These are phyloP conservation scores for Verticillium isaacii DNA, from an alignment of 2,329 filamentous ascomycete genomes.

Conservation along the genomic window DNA sequence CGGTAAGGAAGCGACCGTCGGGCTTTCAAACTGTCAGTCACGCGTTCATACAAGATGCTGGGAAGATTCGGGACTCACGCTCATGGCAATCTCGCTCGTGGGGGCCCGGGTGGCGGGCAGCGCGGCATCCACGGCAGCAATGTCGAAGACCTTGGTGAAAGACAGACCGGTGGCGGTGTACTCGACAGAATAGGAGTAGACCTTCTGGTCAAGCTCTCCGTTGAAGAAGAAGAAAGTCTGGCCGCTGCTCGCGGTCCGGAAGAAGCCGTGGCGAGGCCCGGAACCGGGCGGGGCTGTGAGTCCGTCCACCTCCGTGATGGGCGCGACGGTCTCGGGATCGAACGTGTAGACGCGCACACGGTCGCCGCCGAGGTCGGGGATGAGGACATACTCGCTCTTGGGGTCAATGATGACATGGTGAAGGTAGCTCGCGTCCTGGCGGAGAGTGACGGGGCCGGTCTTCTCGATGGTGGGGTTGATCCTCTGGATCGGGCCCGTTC, in stretches of 20 bases:
- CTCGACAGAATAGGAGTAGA: conserved; percentile 16
- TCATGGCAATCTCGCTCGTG: conserved; percentile 15
- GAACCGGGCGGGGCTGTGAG: conserved; percentile 11
- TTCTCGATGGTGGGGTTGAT: conserved; percentile 13
- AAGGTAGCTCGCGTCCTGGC: conserved; percentile 11
- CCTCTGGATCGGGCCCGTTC: conserved; percentile 11
- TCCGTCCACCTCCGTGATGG: conserved; percentile 10
- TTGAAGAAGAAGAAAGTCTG: conserved; percentile 15
- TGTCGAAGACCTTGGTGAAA: conserved; percentile 14
- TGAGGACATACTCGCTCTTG: conserved; percentile 9
- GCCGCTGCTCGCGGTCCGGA: conserved; percentile 11
- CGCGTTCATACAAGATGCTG: neutral
- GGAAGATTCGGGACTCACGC: conserved; percentile 5
- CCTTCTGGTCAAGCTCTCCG: conserved; percentile 14
- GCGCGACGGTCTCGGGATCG: conserved; percentile 9
- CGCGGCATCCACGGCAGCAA: conserved; percentile 9
- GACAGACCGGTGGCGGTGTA: conserved; percentile 12
- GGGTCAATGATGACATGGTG: conserved; percentile 12
- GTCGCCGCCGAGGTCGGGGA: conserved; percentile 11
- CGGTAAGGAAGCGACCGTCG: conserved; percentile 1
- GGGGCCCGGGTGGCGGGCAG: conserved; percentile 11
- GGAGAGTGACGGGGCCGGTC: conserved; percentile 9
- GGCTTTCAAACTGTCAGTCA: neutral
- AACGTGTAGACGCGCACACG: conserved; percentile 11
- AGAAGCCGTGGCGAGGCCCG: conserved; percentile 15